These are phyloP conservation scores for Citrus sinensis DNA, from an alignment of 345 rosid species.

Conservation along the genomic window DVS_A1.0 CM039168.1:27644001-27644500, in stretches of 20 bases:
- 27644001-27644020: background rate
- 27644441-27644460: too few species aligned
- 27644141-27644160: slow-evolving; percentile 7
- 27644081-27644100: background rate
- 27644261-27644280: background rate
- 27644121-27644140: too few species aligned
- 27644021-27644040: background rate
- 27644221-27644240: background rate
- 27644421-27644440: too few species aligned
- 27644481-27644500: too few species aligned
- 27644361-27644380: too few species aligned
- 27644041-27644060: background rate
- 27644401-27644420: too few species aligned
- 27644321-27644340: too few species aligned
- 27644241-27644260: background rate
- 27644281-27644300: background rate
- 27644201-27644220: background rate
- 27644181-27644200: background rate
- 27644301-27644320: background rate
- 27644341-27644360: too few species aligned
- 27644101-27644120: background rate
- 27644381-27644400: too few species aligned
- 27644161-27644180: background rate
- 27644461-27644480: too few species aligned
- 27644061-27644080: background rate